These are phyloP conservation scores for Fusarium fujikuroi DNA, from an alignment of 2,329 filamentous ascomycete genomes.

Conservation along the genomic window DNA sequence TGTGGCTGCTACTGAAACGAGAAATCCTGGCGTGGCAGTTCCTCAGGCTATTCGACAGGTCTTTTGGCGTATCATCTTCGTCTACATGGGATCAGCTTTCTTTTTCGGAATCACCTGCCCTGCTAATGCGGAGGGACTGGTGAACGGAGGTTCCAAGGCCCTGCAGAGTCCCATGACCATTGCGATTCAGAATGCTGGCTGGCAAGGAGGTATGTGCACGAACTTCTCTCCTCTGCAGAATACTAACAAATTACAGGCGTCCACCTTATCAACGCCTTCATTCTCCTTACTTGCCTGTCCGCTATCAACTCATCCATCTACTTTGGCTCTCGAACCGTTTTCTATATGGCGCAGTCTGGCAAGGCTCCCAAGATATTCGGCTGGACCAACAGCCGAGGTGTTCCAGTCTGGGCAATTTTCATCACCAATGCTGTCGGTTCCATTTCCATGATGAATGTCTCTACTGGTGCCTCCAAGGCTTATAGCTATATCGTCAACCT, in stretches of 20 bases:
- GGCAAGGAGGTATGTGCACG: slow-evolving; percentile 64
- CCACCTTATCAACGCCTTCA: slow-evolving; percentile 82
- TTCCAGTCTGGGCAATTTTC: slow-evolving; percentile 69
- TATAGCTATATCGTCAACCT: slow-evolving; percentile 78
- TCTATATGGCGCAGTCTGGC: slow-evolving; percentile 79
- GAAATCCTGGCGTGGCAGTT: slow-evolving; percentile 66
- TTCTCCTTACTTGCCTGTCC: slow-evolving; percentile 76
- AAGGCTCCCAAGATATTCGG: slow-evolving; percentile 78
- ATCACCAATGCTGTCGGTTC: slow-evolving; percentile 77
- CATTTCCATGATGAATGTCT: slow-evolving; percentile 80
- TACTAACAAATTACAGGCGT: slow-evolving; percentile 53
- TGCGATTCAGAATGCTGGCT: slow-evolving; percentile 78
- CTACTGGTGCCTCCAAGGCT: slow-evolving; percentile 71
- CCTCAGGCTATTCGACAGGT: slow-evolving; percentile 69
- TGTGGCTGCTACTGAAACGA: slow-evolving; percentile 70
- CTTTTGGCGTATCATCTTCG: slow-evolving; percentile 70
- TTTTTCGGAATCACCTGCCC: slow-evolving; percentile 81
- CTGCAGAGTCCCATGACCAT: slow-evolving; percentile 79
- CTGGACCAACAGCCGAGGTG: slow-evolving; percentile 72
- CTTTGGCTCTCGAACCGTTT: slow-evolving; percentile 77
- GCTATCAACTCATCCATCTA: slow-evolving; percentile 82
- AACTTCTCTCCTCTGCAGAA: not conserved
- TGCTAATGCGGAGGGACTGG: slow-evolving; percentile 71
- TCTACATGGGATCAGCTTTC: slow-evolving; percentile 76
- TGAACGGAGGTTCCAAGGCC: slow-evolving; percentile 70